Conservation (phyloP, 768 basidiomycete genomes). For the Stropharia rugosoannulata region DNA sequence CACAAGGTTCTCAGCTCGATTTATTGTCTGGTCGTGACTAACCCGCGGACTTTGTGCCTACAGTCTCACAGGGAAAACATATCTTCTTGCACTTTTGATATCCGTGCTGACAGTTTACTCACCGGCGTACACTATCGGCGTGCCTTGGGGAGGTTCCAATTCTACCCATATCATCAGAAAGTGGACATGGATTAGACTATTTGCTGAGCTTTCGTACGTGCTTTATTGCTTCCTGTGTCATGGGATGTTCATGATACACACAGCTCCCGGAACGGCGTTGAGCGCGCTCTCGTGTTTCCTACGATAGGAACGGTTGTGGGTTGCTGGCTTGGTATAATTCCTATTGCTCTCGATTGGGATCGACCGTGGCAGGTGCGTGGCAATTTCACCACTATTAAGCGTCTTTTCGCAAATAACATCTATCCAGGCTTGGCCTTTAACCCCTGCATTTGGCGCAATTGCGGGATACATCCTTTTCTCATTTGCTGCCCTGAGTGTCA, state of each 20-base stretch:
- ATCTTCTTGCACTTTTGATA: conserved; percentile 66
- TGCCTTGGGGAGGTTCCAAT: conserved; percentile 46
- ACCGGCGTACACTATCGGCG: conserved; percentile 68
- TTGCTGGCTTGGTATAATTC: conserved; percentile 78
- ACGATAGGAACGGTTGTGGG: conserved; percentile 71
- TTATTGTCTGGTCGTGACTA: conserved; percentile 11
- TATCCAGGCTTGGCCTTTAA: conserved; percentile 77
- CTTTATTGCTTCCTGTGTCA: not conserved
- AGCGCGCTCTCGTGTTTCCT: conserved; percentile 80
- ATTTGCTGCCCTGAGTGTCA: conserved; percentile 50
- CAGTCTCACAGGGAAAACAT: conserved; percentile 49
- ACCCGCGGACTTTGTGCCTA: conserved; percentile 12
- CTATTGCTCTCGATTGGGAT: conserved; percentile 95
- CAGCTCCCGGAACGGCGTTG: conserved; percentile 59
- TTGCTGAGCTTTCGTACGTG: conserved; percentile 80
- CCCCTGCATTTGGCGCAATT: conserved; percentile 71
- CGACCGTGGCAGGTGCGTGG: conserved; percentile 89
- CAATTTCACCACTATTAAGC: not conserved
- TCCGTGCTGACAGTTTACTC: conserved; percentile 65
- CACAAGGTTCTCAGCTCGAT: conserved; percentile 40
- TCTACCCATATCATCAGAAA: conserved; percentile 50
- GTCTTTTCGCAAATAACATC: conserved; percentile 6
- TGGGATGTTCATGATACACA: conserved; percentile 21
- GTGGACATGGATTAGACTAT: conserved; percentile 75
- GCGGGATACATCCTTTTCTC: conserved; percentile 66